phyloP scores from a whole-genome alignment of 2,329 filamentous ascomycete genomes.

The Cryphonectria radicalis region DNA sequence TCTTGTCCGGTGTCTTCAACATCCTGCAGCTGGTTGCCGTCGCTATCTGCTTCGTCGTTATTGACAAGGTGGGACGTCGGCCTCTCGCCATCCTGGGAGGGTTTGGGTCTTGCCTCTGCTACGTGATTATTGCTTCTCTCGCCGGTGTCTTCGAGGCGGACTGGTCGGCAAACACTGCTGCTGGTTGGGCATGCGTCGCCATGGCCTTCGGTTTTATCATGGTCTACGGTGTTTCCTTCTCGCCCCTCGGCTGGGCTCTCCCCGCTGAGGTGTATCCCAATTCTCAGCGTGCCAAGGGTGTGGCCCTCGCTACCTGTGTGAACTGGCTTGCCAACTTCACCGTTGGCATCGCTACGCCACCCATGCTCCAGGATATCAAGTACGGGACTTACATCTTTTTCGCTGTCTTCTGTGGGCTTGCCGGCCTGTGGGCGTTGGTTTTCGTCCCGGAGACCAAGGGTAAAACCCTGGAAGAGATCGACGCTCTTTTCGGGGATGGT shows the following conservation, averaged over 20 bases:
- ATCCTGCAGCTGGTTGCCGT: conserved; percentile 52
- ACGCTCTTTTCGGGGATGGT: conserved; percentile 35
- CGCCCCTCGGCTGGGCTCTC: conserved; percentile 45
- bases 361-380: conserved; percentile 56
- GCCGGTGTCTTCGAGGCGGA: conserved; percentile 51
- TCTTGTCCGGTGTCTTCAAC: conserved; percentile 42
- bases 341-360: conserved; percentile 62
- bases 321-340: conserved; percentile 69
- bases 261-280: conserved; percentile 65
- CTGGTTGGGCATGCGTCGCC: conserved; percentile 60
- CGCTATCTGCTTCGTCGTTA: conserved; percentile 50
- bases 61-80: conserved; percentile 52
- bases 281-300: conserved; percentile 65
- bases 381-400: conserved; percentile 63
- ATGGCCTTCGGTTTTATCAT: conserved; percentile 27
- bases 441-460: conserved; percentile 61
- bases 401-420: conserved; percentile 60
- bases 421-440: conserved; percentile 42
- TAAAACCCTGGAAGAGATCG: conserved; percentile 41
- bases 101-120: conserved; percentile 52
- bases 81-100: conserved; percentile 50
- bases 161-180: conserved; percentile 51
- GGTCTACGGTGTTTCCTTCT: conserved; percentile 17
- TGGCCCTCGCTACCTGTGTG: conserved; percentile 60
- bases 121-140: conserved; percentile 57